Percentiles rank a stretch among this genome's conserved stretches.
These are phyloP conservation scores for Linum trigynum DNA, from an alignment of 345 rosid species.

Conservation along the genomic window DNA sequence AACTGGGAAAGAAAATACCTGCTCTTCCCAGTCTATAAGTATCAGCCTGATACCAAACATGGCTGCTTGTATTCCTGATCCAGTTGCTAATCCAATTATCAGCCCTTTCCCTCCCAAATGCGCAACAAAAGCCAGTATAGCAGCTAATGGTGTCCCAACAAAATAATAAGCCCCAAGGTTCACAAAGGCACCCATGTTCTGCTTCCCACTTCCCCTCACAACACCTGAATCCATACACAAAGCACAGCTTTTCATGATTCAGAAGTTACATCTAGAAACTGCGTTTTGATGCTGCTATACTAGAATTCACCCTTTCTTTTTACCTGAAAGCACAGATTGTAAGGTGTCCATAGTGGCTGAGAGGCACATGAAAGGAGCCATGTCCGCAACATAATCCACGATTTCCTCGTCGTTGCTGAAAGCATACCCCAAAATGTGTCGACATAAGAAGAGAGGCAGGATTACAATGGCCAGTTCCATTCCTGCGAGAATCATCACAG, in stretches of 20 bases:
- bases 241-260: not conserved
- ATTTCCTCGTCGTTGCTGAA: conserved; percentile 3
- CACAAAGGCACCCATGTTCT: not conserved
- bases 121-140: conserved; percentile 1
- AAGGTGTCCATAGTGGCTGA: not conserved
- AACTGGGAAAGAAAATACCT: not conserved
- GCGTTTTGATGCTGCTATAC: too few species aligned
- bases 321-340: conserved; percentile 1
- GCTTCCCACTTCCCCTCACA: conserved; percentile 2
- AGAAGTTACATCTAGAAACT: too few species aligned
- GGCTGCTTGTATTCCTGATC: not conserved
- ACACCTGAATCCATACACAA: not conserved
- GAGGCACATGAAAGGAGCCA: conserved; percentile 7
- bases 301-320: not conserved
- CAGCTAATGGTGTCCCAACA: conserved; percentile 4
- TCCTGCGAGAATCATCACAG: conserved; percentile 1
- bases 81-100: conserved; percentile 5
- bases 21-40: not conserved
- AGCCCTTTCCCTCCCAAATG: conserved; percentile 4
- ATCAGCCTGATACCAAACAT: not conserved
- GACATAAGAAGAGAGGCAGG: not conserved
- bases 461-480: not conserved
- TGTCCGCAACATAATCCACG: not conserved
- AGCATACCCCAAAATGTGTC: not conserved
- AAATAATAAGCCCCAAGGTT: conserved; percentile 3